phyloP scores from a whole-genome alignment of 2,329 filamentous ascomycete species.

The Paecilomyces formosus region DNA sequence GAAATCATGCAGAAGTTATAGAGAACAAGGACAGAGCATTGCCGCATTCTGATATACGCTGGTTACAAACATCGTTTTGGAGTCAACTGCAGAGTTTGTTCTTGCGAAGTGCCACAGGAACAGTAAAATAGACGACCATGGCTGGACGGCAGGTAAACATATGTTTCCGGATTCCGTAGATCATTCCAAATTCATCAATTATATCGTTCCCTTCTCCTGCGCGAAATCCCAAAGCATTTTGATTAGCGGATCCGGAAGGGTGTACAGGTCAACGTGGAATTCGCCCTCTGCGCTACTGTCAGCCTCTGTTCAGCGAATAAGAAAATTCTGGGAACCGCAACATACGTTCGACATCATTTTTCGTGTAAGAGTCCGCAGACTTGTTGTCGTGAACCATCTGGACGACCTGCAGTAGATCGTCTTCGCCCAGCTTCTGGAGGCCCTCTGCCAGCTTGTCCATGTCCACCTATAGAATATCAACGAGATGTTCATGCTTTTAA shows the following conservation, averaged over 20 bases:
- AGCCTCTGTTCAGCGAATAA: neutral
- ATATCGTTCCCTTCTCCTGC: slow-evolving; percentile 36
- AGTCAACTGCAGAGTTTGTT: neutral
- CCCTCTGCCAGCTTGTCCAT: slow-evolving; percentile 96
- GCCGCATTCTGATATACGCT: neutral
- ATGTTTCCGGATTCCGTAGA: neutral
- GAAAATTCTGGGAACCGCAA: slow-evolving; percentile 25
- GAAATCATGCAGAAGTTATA: no score
- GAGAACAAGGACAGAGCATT: neutral
- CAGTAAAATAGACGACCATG: neutral
- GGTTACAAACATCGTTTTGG: neutral
- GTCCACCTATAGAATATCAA: slow-evolving; percentile 49
- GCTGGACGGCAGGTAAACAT: neutral
- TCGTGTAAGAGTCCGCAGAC: slow-evolving; percentile 85
- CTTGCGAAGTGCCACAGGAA: neutral
- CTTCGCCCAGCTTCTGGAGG: slow-evolving; percentile 80
- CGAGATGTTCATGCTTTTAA: no score
- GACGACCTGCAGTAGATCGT: slow-evolving; percentile 88
- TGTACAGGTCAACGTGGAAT: slow-evolving; percentile 97
- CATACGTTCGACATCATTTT: slow-evolving; percentile 93
- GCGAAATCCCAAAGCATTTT: slow-evolving; percentile 95
- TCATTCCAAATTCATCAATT: slow-evolving; percentile 4
- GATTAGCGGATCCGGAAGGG: slow-evolving; percentile 80
- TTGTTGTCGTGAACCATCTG: slow-evolving; percentile 99
- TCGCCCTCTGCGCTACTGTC: slow-evolving; percentile 62